phyloP scores from a whole-genome alignment of 768 basidiomycete genomes.

The Russula earlei region DNA sequence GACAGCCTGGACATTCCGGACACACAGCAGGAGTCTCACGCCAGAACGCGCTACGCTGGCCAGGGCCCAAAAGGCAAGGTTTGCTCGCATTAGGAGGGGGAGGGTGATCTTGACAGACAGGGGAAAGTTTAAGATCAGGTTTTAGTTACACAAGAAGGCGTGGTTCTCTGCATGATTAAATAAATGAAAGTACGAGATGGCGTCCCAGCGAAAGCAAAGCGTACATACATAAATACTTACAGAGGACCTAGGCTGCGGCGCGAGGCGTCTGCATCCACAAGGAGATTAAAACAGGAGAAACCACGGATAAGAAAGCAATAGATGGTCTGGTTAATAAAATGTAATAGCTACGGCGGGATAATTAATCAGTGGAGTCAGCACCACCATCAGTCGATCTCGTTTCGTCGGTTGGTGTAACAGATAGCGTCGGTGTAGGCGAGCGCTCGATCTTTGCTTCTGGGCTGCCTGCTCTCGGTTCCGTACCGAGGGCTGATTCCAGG shows the following conservation, averaged over 20 bases:
- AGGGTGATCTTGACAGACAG: slow-evolving; percentile 12
- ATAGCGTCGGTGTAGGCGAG: slow-evolving; percentile 13
- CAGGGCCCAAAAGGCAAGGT: background rate
- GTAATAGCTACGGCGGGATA: slow-evolving; percentile 16
- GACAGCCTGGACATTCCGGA: background rate
- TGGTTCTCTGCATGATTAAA: slow-evolving; percentile 17
- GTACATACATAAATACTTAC: slow-evolving; percentile 20
- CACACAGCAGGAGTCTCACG: background rate
- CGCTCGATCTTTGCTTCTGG: slow-evolving; percentile 14
- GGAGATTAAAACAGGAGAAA: slow-evolving; percentile 8
- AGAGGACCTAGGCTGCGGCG: background rate
- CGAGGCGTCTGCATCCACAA: background rate
- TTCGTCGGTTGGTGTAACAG: slow-evolving; percentile 13
- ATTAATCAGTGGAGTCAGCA: slow-evolving; percentile 13
- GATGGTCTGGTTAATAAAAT: slow-evolving; percentile 7
- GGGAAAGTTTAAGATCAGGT: slow-evolving; percentile 9
- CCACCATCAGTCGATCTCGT: slow-evolving; percentile 14
- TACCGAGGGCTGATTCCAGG: background rate
- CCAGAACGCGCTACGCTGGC: background rate
- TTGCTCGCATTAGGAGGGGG: background rate
- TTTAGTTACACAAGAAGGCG: slow-evolving; percentile 14
- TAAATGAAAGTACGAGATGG: slow-evolving; percentile 18
- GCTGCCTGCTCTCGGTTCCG: slow-evolving; percentile 8
- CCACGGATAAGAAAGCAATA: slow-evolving; percentile 15
- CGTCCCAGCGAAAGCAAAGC: slow-evolving; percentile 15